Evolutionary conservation across 495 filamentous ascomycete species (phyloP).

Genomic region (Penicillium paxilli): DNA sequence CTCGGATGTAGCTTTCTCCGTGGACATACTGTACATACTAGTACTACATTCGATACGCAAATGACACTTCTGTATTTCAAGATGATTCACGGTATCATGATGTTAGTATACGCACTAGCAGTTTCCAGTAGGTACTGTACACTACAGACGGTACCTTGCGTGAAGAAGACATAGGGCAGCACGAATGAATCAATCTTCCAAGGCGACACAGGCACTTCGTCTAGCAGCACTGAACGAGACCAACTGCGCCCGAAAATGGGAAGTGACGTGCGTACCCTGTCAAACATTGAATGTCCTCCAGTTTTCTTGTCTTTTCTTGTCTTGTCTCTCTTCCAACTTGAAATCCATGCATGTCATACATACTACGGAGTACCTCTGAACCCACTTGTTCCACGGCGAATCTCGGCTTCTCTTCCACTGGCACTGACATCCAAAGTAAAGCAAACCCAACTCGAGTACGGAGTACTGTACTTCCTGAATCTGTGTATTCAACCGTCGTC

Average conservation of each 20-base stretch:
- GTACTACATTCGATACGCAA: background rate
- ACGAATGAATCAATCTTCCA: background rate
- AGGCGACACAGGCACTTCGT: conserved; percentile 12
- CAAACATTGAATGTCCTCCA: too few relatives aligned
- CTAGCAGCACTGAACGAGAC: conserved; percentile 1
- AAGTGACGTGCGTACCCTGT: conserved; percentile 5
- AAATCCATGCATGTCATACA: conserved; percentile 31
- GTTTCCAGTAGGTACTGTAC: background rate
- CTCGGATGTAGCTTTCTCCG: conserved; percentile 4
- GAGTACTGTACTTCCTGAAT: too few relatives aligned
- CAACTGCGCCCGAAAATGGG: conserved; percentile 1
- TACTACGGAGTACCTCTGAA: too few relatives aligned
- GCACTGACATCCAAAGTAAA: background rate
- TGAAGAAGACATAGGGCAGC: background rate
- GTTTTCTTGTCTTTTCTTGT: too few relatives aligned
- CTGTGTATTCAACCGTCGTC: too few relatives aligned
- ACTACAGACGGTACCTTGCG: conserved; percentile 3
- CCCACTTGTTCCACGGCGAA: background rate
- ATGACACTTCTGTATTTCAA: too few relatives aligned
- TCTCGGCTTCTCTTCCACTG: background rate
- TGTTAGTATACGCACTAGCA: too few relatives aligned
- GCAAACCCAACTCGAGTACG: too few relatives aligned
- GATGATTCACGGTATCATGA: too few relatives aligned
- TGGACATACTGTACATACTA: background rate
- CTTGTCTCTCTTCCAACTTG: too few relatives aligned